Evolutionary conservation across 345 rosid species (phyloP).

Genomic region (Citrus maxima): DNA sequence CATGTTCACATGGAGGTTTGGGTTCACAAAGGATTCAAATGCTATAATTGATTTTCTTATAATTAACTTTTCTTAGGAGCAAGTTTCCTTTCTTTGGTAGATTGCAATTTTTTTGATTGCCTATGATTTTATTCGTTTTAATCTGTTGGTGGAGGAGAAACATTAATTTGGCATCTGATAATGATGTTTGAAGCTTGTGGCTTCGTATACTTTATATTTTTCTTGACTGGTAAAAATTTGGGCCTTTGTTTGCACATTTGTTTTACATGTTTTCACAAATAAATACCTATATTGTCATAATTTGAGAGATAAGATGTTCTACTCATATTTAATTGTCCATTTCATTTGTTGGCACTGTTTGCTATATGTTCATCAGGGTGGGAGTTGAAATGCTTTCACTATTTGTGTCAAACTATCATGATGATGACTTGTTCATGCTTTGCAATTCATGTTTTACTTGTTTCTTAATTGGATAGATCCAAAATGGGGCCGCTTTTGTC

Average conservation of each 20-base stretch:
- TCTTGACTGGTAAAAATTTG: not conserved
- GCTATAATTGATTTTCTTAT: slow-evolving; percentile 4
- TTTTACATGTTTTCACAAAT: not conserved
- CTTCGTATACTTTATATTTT: not conserved
- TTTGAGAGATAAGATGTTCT: not conserved
- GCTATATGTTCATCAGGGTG: slow-evolving; percentile 9
- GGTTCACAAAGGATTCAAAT: slow-evolving; percentile 10
- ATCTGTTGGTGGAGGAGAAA: not conserved
- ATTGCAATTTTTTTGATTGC: not conserved
- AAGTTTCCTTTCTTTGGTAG: not conserved
- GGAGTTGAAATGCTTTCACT: slow-evolving; percentile 13
- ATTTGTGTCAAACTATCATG: not conserved
- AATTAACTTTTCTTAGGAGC: not conserved
- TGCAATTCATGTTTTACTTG: slow-evolving; percentile 28
- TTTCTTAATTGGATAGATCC: slow-evolving; percentile 58
- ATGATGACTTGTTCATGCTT: slow-evolving; percentile 24
- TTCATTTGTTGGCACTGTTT: slow-evolving; percentile 11
- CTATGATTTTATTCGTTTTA: not conserved
- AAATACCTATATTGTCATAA: not conserved
- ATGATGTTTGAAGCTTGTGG: not conserved
- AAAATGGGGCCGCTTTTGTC: slow-evolving; percentile 97
- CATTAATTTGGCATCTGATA: too few relatives aligned
- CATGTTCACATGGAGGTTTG: not conserved
- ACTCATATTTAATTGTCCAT: not conserved
- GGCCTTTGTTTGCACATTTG: not conserved